phyloP scores from a whole-genome alignment of 768 basidiomycete genomes.

The Albatrellus ellisii region DNA sequence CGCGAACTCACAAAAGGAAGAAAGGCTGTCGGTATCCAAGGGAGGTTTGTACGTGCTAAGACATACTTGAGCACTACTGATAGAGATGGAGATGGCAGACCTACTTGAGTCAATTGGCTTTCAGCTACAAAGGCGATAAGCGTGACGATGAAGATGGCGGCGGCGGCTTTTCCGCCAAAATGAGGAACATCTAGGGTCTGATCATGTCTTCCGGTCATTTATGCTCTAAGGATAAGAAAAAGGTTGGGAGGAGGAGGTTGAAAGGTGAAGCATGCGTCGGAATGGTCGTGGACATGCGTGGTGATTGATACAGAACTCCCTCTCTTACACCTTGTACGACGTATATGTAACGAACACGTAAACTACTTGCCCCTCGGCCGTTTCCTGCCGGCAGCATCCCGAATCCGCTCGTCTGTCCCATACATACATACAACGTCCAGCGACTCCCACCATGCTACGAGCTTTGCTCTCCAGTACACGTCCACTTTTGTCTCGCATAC shows the following conservation, averaged over 20 bases:
- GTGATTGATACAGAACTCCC: too few relatives aligned
- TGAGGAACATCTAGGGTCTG: not conserved
- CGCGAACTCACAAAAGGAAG: constrained; percentile 61
- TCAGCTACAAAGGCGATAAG: constrained; percentile 68
- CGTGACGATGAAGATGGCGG: constrained; percentile 41
- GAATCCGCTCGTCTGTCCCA: not conserved
- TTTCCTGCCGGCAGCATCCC: too few relatives aligned
- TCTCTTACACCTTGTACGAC: not conserved
- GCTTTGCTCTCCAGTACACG: constrained; percentile 49
- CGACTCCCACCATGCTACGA: constrained; percentile 37
- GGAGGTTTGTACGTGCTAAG: constrained; percentile 66
- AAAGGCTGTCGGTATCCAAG: constrained; percentile 78
- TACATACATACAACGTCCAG: too few relatives aligned
- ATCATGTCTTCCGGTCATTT: constrained; percentile 3
- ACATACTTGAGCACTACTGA: not conserved
- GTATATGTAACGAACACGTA: not conserved
- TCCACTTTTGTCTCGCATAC: constrained; percentile 29
- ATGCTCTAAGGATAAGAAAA: not conserved
- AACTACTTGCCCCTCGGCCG: too few relatives aligned
- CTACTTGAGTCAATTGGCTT: constrained; percentile 65
- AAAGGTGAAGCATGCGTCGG: not conserved
- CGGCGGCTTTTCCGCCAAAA: constrained; percentile 31
- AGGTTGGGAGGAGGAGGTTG: not conserved
- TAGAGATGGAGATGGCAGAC: constrained; percentile 8
- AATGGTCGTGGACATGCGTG: too few relatives aligned